Percentiles rank a stretch among this genome's conserved stretches.
Evolutionary conservation across 495 filamentous ascomycete species (phyloP).

Genomic region (Parmelia sp.): DNA sequence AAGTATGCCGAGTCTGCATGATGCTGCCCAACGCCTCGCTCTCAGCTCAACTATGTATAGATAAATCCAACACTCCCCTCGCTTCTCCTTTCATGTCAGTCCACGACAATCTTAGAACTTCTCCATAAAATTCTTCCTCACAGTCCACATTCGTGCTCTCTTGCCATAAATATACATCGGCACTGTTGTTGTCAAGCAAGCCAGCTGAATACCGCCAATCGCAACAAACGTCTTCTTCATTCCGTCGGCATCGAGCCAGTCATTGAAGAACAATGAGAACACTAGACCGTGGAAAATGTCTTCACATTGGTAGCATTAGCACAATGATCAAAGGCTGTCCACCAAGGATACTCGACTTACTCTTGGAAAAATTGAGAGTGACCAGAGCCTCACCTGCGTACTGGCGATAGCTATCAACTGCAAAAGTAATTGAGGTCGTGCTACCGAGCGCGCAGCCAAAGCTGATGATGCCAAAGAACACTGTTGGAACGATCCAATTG

Average conservation of each 20-base stretch:
- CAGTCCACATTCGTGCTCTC: conserved; percentile 93
- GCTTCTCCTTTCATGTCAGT: neutral
- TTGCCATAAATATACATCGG: conserved; percentile 98
- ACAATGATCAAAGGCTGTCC: neutral
- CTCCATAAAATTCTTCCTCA: conserved; percentile 82
- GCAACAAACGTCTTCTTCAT: conserved; percentile 71
- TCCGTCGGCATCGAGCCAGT: conserved; percentile 72
- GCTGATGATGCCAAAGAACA: conserved; percentile 88
- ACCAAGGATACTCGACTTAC: conserved; percentile 34
- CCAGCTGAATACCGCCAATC: conserved; percentile 82
- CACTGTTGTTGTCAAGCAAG: conserved; percentile 65
- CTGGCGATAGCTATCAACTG: conserved; percentile 86
- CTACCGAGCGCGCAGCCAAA: conserved; percentile 90
- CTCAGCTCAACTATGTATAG: conserved; percentile 9
- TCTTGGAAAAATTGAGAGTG: conserved; percentile 92
- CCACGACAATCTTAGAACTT: conserved; percentile 49
- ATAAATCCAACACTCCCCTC: neutral
- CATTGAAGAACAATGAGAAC: conserved; percentile 86
- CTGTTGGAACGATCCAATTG: conserved; percentile 82
- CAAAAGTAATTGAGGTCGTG: conserved; percentile 93
- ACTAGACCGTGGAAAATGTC: conserved; percentile 83
- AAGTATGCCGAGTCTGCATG: neutral
- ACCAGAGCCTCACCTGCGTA: conserved; percentile 94
- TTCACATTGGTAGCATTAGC: conserved; percentile 25
- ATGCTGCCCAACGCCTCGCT: conserved; percentile 10